phyloP scores from a whole-genome alignment of 352 stramenopile genomes.

The Phytophthora meadii region DNA sequence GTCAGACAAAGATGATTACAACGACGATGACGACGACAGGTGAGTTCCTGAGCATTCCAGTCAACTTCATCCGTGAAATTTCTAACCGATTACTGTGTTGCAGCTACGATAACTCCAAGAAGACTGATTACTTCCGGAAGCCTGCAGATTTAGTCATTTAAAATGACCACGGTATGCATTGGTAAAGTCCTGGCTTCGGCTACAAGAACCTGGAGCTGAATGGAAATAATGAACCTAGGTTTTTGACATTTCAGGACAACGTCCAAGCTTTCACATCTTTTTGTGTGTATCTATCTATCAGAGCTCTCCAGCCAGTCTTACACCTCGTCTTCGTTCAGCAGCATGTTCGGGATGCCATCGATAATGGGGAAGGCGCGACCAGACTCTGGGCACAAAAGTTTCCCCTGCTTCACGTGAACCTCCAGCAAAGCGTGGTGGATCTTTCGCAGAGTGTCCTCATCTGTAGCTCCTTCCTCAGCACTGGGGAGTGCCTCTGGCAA shows the following conservation, averaged over 20 bases:
- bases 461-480: conserved; percentile 39
- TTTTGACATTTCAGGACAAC: conserved; percentile 21
- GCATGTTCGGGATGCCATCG: conserved; percentile 98
- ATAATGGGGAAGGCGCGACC: conserved; percentile 96
- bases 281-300: conserved; percentile 45
- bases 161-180: conserved; percentile 14
- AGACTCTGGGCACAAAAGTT: conserved; percentile 96
- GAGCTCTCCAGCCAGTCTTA: conserved; percentile 33
- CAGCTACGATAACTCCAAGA: conserved; percentile 43
- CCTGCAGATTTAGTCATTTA: conserved; percentile 72
- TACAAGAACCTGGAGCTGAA: not conserved
- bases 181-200: not conserved
- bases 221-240: conserved; percentile 32
- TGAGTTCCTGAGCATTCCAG: conserved; percentile 11
- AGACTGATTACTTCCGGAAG: conserved; percentile 61
- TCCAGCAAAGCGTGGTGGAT: conserved; percentile 93
- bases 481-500: conserved; percentile 63
- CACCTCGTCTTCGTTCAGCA: conserved; percentile 92
- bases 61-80: not conserved
- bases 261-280: not conserved
- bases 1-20: conserved; percentile 36
- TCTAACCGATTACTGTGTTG: not conserved
- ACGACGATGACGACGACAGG: conserved; percentile 42
- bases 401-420: conserved; percentile 96
- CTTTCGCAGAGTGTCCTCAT: conserved; percentile 83